phyloP scores from a whole-genome alignment of 208 protist genomes.

The Leptomonas pyrrhocoris region DNA sequence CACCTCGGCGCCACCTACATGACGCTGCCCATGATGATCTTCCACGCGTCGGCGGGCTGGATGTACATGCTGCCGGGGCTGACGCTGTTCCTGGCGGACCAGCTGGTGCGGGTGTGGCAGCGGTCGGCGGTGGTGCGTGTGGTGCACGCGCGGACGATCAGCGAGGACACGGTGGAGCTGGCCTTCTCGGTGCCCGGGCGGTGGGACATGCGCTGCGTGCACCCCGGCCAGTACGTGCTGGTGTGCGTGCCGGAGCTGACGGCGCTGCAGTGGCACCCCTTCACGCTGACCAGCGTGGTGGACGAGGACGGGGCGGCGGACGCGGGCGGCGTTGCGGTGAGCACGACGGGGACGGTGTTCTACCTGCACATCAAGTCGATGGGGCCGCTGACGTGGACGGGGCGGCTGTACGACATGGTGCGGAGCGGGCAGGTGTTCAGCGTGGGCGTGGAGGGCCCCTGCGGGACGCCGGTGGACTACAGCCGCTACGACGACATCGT shows the following conservation, averaged over 20 bases:
- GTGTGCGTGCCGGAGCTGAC: slow-evolving; percentile 62
- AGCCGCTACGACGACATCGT: slow-evolving; percentile 37
- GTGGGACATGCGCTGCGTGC: slow-evolving; percentile 11
- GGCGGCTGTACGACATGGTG: slow-evolving; percentile 36
- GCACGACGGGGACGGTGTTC: slow-evolving; percentile 24
- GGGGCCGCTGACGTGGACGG: slow-evolving; percentile 54
- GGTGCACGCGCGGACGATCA: slow-evolving; percentile 24
- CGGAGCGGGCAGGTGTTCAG: slow-evolving; percentile 26
- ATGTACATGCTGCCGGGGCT: slow-evolving; percentile 65
- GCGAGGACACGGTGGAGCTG: slow-evolving; percentile 30
- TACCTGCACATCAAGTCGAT: slow-evolving; percentile 57
- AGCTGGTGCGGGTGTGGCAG: slow-evolving; percentile 49
- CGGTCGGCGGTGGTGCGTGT: slow-evolving; percentile 29
- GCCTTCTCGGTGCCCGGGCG: slow-evolving; percentile 23
- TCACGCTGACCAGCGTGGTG: slow-evolving; percentile 46
- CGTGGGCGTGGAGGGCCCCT: slow-evolving; percentile 52
- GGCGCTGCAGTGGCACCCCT: slow-evolving; percentile 72
- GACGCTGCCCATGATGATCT: slow-evolving; percentile 50
- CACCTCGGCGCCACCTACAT: slow-evolving; percentile 57
- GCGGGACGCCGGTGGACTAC: slow-evolving; percentile 42
- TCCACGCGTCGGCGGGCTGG: slow-evolving; percentile 61
- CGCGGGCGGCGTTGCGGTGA: not conserved
- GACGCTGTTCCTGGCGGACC: slow-evolving; percentile 57
- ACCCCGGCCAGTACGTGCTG: slow-evolving; percentile 53
- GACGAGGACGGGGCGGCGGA: slow-evolving; percentile 8